Conservation (phyloP, 2,329 filamentous ascomycete genomes). For the Beauveria bassiana region DNA sequence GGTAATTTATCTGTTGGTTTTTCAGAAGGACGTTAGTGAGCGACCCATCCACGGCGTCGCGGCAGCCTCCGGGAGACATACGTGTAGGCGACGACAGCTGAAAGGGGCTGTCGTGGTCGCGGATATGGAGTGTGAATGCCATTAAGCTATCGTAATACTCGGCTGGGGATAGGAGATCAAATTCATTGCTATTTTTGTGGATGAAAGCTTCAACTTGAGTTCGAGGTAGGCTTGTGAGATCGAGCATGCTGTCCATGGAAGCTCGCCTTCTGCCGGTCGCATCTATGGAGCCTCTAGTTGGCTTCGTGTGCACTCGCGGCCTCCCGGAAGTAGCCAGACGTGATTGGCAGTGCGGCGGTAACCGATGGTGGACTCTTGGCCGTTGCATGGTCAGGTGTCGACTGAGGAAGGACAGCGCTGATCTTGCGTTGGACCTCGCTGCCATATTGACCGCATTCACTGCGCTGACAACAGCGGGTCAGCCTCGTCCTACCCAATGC, state of each 20-base stretch:
- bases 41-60: not conserved
- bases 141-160: not conserved
- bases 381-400: not conserved
- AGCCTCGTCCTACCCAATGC: not conserved
- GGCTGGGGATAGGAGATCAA: not conserved
- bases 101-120: not conserved
- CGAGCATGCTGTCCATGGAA: not conserved
- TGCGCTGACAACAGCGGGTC: too few species aligned
- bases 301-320: not conserved
- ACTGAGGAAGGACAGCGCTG: not conserved
- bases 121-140: not conserved
- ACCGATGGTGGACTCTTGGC: not conserved
- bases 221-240: not conserved
- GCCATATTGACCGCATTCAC: not conserved
- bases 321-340: not conserved
- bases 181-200: not conserved
- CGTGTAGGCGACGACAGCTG: not conserved
- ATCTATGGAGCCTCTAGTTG: not conserved
- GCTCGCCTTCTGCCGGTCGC: not conserved
- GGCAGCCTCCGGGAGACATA: not conserved
- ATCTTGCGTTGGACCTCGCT: not conserved
- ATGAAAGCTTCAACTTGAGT: not conserved
- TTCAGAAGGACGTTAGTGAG: not conserved
- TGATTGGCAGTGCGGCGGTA: not conserved
- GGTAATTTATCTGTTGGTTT: not conserved